Evolutionary conservation across 2,329 filamentous ascomycete species (phyloP), one percentile per base, ranked within the genome.

Genomic region (Westerdykella sp.): DNA sequence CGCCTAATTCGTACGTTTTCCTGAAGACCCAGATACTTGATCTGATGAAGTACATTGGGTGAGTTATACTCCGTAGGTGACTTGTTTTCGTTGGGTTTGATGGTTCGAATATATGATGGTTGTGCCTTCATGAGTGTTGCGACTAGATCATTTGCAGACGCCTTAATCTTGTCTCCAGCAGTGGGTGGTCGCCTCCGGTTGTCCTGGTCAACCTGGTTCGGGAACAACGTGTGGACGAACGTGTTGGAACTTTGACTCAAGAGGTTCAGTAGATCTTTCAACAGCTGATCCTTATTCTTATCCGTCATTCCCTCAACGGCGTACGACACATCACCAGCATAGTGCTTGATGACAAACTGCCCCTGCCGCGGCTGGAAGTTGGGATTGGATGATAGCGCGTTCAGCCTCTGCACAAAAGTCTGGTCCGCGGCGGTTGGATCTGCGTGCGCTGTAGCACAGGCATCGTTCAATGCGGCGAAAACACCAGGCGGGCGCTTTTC

Each of bases 41-140:
- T 88, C 66, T 98, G 93, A 75, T 98, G 93, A 58, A 97, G 76
- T 15, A 98, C 93, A 56, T 97, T 97, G 23, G 83, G 81, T 15
- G 79, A 78, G 56, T 95, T 96, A 68, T 95, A 98, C 64, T 98
- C 93, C 10, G 81, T 83, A 0, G 89, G 85, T 2, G 90, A 95
- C 69, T 97, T 98, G 73, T 96, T 97, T 69, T 98, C 93, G 72
- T 98, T 98, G 1, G 93, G 93, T 70, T 98, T 98, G 73, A 98
- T 97, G 1, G 93, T 98, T 65, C 93, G 87, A 57, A 98, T 98
- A 63, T 98, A 98, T 2, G 90, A 96, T 1, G 93, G 93, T 55
- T 93, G 87, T 44, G 89, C 91, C 70, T 96, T 95, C 90, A 96
- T 97, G 57, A 98, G 69, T 1, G 93, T 97, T 1, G 90, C 82